phyloP scores from a whole-genome alignment of 768 basidiomycete genomes.

The Termitomyces heimii region DNA sequence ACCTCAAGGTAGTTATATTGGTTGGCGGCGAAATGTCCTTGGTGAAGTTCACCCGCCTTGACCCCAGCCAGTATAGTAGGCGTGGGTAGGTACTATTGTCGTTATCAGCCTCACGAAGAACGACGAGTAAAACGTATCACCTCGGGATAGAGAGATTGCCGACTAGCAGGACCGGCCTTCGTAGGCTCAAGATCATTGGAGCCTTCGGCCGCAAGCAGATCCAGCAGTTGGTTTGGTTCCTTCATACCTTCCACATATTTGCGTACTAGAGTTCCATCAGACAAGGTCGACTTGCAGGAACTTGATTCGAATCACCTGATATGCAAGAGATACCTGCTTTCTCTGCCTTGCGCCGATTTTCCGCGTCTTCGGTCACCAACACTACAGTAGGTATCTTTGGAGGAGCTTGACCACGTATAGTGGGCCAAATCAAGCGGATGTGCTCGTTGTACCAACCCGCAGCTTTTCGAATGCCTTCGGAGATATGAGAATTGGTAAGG shows the following conservation, averaged over 20 bases:
- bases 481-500: neutral
- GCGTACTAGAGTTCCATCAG: slow-evolving; percentile 39
- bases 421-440: slow-evolving; percentile 45
- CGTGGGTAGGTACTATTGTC: slow-evolving; percentile 67
- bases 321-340: slow-evolving; percentile 51
- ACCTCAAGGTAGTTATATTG: slow-evolving; percentile 96
- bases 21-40: slow-evolving; percentile 94
- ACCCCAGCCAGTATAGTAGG: slow-evolving; percentile 74
- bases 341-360: slow-evolving; percentile 73
- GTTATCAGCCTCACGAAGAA: neutral
- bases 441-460: slow-evolving; percentile 85
- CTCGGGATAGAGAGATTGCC: slow-evolving; percentile 68
- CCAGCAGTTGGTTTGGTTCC: slow-evolving; percentile 61
- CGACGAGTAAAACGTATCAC: slow-evolving; percentile 30
- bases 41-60: slow-evolving; percentile 77
- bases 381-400: slow-evolving; percentile 55
- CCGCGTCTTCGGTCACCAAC: slow-evolving; percentile 85
- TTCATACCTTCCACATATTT: slow-evolving; percentile 78
- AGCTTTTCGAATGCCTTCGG: slow-evolving; percentile 79
- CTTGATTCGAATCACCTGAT: slow-evolving; percentile 43
- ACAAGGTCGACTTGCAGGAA: neutral
- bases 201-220: slow-evolving; percentile 71
- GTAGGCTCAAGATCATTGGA: slow-evolving; percentile 62
- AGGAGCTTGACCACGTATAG: slow-evolving; percentile 42
- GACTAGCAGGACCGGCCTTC: slow-evolving; percentile 40